Evolutionary conservation across 257 asterid genomes (phyloP), one percentile per base, ranked within the genome.

Genomic region (Ballota nigra): DNA sequence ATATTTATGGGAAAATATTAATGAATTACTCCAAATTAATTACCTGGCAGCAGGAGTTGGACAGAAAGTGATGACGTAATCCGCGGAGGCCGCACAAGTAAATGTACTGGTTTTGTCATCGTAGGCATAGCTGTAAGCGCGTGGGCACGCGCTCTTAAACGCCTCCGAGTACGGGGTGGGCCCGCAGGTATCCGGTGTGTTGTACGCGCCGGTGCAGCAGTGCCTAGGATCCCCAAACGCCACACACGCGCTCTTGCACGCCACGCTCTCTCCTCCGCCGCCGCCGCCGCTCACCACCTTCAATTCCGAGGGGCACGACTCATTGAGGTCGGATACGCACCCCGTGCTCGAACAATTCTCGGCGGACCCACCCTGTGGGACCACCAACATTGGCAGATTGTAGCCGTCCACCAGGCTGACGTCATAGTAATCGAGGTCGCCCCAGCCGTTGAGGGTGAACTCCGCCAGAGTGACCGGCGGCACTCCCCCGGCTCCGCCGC

Each of bases 371-470:
- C 92, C 91, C 73, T 75, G 84, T 19, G 96, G 96, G 58, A 49
- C 81, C 75, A 90, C 86, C 66, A 86, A 22, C 93, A 90, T 83
- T 13, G 97, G 96, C 22, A 90, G 78, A 57, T 90, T 90, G 75
- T 90, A 89, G 0, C 96, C 96, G 82, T 90, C 96, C 3, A 88
- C 97, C 0, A 90, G 85, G 77, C 97, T 90, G 61, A 90, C 95
- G 82, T 90, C 96, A 9, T 83, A 90, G 82, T 86, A 90, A 52
- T 90, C 96, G 5, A 83, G 78, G 8, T 92, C 96, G 1, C 67
- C 85, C 0, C 90, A 84, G 6, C 97, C 97, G 43, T 88, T 85
- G 8, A 90, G 83, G 0, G 96, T 90, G 84, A 90, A 90, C 78
- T 88, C 97, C 0, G 97, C 97, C 63, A 90, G 59, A 0, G 93